Evolutionary conservation across 2,329 filamentous ascomycete genomes (phyloP), one percentile per base, ranked within the genome.

Genomic region (Lasiodiplodia hormozganensis): DNA sequence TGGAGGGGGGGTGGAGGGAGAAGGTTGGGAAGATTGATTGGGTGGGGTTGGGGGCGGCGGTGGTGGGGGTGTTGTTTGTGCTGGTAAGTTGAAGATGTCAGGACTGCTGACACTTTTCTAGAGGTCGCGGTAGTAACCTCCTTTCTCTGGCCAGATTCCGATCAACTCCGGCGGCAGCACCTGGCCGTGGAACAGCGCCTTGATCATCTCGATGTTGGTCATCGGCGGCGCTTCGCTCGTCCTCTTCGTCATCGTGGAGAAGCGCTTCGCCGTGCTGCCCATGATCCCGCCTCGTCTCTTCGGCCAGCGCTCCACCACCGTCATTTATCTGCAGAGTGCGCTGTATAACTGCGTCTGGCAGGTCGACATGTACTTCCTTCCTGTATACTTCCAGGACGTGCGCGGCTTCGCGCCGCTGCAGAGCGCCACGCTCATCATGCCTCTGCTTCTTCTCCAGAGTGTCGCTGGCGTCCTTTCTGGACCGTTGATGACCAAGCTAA

Each of bases 331-430:
- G 18, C 40, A 62, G 12, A 52, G 58, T 12, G 58, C 18, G 7
- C 43, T 62, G 16, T 62, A 62, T 4, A 52, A 62, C 23, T 14
- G n/a, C n/a, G 58, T n/a, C 4, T 62, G 58, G 58, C 58, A 62
- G 16, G 43, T 62, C 7, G 58, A 51, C n/a, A 65, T 72, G 60
- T 80, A 75, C 67, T 80, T 79, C 65, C 71, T 81, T 2, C 75
- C 74, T 25, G 74, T 82, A 0, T 83, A 80, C 66, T 83, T 83
- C 65, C 82, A 84, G 65, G 76, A 77, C 4, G 78, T 83, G 6
- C 75, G 74, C 25, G 43, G 58, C 11, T 62, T 36, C 43, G 34
- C 25, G 7, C 58, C 43, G 28, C 16, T 62, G 23, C 69, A 72
- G 40, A 74, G 72, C 25, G 75, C 74, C 2, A 70, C 70, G 14